Evolutionary conservation across 1,284 basidiomycete species (phyloP).

Genomic region (Hemileia vastatrix): DNA sequence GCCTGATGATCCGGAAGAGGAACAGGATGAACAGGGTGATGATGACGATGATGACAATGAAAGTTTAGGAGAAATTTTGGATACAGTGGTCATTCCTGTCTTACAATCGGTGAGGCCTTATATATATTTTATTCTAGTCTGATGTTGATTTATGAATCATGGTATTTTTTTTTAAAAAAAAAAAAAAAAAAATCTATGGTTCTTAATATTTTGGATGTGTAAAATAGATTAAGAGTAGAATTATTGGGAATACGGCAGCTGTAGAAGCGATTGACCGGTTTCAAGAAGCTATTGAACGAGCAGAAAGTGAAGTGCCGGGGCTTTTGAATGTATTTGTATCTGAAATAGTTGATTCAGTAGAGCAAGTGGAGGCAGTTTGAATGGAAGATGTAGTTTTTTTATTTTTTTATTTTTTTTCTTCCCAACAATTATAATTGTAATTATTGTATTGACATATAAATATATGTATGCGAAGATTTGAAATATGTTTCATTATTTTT

Average conservation of each 20-base stretch:
- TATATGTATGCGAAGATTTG: no score
- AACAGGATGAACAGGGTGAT: constrained; percentile 33
- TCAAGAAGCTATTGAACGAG: constrained; percentile 79
- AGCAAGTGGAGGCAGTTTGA: constrained; percentile 77
- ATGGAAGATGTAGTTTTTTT: constrained; percentile 48
- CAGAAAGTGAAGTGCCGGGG: constrained; percentile 64
- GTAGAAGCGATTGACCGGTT: constrained; percentile 69
- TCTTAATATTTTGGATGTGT: no score
- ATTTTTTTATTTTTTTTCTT: neutral
- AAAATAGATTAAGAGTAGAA: constrained; percentile 68
- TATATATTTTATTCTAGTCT: no score
- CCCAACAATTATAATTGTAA: neutral
- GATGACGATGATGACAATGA: constrained; percentile 56
- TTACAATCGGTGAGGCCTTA: constrained; percentile 66
- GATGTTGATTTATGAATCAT: neutral
- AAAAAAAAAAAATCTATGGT: neutral
- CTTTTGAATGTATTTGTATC: constrained; percentile 70
- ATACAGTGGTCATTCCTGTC: constrained; percentile 85
- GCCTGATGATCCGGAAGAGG: constrained; percentile 12
- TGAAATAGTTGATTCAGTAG: constrained; percentile 82
- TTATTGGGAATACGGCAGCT: constrained; percentile 69
- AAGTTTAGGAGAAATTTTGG: constrained; percentile 76
- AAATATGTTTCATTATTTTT: no score
- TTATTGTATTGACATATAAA: no score
- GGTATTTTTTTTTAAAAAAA: neutral